Conservation (phyloP, 2,329 filamentous ascomycete species). For the Calonectria hawksworthii region DNA sequence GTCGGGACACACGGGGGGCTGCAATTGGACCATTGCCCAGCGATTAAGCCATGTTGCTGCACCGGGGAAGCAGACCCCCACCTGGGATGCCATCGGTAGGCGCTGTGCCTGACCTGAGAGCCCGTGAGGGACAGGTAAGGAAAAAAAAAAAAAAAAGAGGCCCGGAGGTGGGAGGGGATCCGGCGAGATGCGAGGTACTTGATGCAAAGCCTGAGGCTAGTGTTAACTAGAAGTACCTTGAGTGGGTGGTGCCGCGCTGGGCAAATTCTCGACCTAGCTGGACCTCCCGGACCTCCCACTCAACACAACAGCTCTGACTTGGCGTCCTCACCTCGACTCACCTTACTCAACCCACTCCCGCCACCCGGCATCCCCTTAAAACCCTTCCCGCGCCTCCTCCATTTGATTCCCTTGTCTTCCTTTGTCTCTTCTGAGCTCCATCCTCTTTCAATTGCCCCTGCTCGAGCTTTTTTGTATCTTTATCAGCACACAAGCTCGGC, state of each 20-base stretch:
- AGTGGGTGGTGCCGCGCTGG: conserved; percentile 20
- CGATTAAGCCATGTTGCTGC: conserved; percentile 12
- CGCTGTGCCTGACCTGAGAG: conserved; percentile 4
- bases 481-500: background rate
- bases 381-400: conserved; percentile 35
- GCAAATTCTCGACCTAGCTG: conserved; percentile 14
- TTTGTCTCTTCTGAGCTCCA: background rate
- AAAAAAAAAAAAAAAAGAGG: background rate
- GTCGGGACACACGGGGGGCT: conserved; percentile 24
- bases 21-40: conserved; percentile 36
- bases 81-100: background rate
- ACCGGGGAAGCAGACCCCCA: conserved; percentile 17
- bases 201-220: background rate
- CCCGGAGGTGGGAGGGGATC: conserved; percentile 9
- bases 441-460: conserved; percentile 5
- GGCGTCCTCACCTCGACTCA: conserved; percentile 37
- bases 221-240: conserved; percentile 34
- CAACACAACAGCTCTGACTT: conserved; percentile 34
- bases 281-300: conserved; percentile 35
- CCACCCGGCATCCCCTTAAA: conserved; percentile 44
- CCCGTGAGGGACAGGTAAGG: conserved; percentile 5
- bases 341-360: conserved; percentile 38
- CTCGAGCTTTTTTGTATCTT: conserved; percentile 4
- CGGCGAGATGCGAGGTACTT: conserved; percentile 27
- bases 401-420: background rate